Evolutionary conservation across 2,329 filamentous ascomycete genomes (phyloP).

Genomic region (Exophiala sp.): DNA sequence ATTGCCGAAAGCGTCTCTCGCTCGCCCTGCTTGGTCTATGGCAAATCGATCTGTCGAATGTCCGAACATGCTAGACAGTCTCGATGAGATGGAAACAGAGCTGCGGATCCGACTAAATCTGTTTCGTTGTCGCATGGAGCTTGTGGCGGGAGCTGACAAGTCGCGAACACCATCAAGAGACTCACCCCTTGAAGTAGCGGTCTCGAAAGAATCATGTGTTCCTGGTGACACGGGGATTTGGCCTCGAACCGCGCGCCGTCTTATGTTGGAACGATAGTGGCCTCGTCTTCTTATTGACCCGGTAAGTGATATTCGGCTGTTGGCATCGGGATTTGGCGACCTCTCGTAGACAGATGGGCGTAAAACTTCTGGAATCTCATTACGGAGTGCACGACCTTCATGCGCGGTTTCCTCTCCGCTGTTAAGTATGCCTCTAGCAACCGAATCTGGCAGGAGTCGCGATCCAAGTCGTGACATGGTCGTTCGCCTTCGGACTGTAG

Average conservation of each 20-base stretch:
- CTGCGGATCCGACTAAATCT: slow-evolving; percentile 41
- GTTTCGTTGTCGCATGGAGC: slow-evolving; percentile 24
- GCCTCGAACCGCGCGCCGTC: slow-evolving; percentile 37
- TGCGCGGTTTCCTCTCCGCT: slow-evolving; percentile 43
- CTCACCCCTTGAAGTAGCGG: slow-evolving; percentile 29
- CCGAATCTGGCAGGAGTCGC: slow-evolving; percentile 43
- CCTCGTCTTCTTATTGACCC: slow-evolving; percentile 20
- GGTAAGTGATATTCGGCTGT: slow-evolving; percentile 19
- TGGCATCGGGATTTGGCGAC: slow-evolving; percentile 11
- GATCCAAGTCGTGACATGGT: slow-evolving; percentile 46
- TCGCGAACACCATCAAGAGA: slow-evolving; percentile 27
- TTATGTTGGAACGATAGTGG: slow-evolving; percentile 22
- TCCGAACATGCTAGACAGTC: slow-evolving; percentile 41
- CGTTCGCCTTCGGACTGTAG: slow-evolving; percentile 39
- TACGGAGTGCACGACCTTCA: slow-evolving; percentile 42
- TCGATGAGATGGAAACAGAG: slow-evolving; percentile 39
- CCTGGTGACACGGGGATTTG: slow-evolving; percentile 38
- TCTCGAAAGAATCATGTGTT: slow-evolving; percentile 30
- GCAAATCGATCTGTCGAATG: slow-evolving; percentile 31
- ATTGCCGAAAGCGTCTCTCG: slow-evolving; percentile 32
- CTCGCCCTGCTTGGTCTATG: slow-evolving; percentile 30
- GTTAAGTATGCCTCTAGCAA: slow-evolving; percentile 40
- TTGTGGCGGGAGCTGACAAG: slow-evolving; percentile 23
- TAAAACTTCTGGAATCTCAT: slow-evolving; percentile 37
- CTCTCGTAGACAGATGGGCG: slow-evolving; percentile 21